Conservation (phyloP, 2,329 filamentous ascomycete species). For the Sporothrix inflata region DNA sequence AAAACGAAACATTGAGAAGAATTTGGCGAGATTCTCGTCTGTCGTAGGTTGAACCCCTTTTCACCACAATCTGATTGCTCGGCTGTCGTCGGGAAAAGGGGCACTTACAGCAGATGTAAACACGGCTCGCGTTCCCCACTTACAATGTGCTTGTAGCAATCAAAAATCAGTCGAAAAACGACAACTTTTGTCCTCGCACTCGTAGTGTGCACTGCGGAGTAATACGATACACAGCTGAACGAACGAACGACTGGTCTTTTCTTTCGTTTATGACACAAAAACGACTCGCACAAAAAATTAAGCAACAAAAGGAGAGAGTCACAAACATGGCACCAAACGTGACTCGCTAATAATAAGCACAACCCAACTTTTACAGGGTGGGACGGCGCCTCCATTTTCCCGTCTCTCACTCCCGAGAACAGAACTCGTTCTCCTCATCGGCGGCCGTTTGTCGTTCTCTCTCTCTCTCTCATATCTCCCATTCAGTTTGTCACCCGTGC, state of each 20-base stretch:
- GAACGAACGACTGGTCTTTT: background rate
- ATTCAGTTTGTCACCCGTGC: background rate
- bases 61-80: background rate
- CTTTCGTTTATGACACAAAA: no score
- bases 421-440: background rate
- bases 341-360: background rate
- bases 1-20: no score
- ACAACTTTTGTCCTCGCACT: background rate
- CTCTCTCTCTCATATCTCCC: background rate
- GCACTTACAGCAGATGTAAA: background rate
- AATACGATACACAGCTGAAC: background rate
- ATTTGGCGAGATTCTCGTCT: no score
- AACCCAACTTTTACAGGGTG: background rate
- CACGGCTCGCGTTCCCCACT: conserved; percentile 1
- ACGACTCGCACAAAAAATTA: conserved; percentile 2
- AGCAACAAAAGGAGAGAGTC: background rate
- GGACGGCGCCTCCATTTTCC: background rate
- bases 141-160: background rate
- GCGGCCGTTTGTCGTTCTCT: background rate
- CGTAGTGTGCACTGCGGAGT: background rate
- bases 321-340: background rate
- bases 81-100: background rate
- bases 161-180: background rate
- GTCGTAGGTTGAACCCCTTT: background rate
- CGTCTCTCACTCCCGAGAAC: background rate